Percentiles rank a stretch among this genome's conserved stretches.
These are phyloP conservation scores for Tylopilus balloui DNA, from an alignment of 768 basidiomycete species.

Conservation along the genomic window DNA sequence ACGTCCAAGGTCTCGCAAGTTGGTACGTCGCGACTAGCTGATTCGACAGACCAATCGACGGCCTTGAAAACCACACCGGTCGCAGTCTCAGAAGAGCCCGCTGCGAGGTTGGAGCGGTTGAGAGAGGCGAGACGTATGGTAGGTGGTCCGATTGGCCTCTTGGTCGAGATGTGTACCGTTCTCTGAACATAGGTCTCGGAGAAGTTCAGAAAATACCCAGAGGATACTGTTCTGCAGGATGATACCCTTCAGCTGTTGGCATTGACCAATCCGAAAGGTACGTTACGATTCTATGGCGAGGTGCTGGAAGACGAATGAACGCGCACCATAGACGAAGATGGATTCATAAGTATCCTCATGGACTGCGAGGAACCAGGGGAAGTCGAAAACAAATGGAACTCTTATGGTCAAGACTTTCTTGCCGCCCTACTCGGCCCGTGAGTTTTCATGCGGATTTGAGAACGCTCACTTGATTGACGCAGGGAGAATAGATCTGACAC, in stretches of 20 bases:
- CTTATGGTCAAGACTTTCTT: conserved; percentile 21
- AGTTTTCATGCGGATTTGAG: background rate
- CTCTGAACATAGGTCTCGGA: conserved; percentile 17
- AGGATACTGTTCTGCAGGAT: conserved; percentile 19
- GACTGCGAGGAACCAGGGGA: conserved; percentile 16
- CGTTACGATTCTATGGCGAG: background rate
- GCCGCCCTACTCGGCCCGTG: conserved; percentile 14
- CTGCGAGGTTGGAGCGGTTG: conserved; percentile 12
- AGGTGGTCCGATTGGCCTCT: background rate
- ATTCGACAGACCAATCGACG: background rate
- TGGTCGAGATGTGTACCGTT: background rate
- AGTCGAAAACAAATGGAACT: conserved; percentile 18
- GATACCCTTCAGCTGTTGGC: conserved; percentile 25
- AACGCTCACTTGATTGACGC: background rate
- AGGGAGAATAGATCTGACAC: background rate
- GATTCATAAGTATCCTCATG: conserved; percentile 10
- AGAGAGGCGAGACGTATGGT: conserved; percentile 21
- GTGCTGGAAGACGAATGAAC: background rate
- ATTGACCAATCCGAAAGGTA: conserved; percentile 19
- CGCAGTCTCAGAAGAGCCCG: conserved; percentile 7
- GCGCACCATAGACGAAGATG: conserved; percentile 10
- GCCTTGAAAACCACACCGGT: background rate
- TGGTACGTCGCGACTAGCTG: conserved; percentile 7
- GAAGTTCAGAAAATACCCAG: background rate
- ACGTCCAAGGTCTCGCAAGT: conserved; percentile 7